Evolutionary conservation across 2,329 filamentous ascomycete species (phyloP).

Genomic region (Biscogniauxia sp.): DNA sequence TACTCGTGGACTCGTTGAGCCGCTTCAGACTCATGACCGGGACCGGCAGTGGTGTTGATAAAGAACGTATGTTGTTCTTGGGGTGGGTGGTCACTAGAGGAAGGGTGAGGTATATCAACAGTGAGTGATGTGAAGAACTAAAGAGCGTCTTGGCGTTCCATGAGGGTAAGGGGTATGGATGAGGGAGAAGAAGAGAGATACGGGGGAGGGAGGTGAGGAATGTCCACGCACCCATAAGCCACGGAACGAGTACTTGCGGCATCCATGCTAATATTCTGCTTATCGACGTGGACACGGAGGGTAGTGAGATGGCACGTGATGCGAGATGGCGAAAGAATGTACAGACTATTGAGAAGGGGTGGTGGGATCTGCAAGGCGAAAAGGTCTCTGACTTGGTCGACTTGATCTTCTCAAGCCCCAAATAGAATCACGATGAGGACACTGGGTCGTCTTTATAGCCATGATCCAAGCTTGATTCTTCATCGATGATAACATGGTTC

Average conservation of each 20-base stretch:
- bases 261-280: not conserved
- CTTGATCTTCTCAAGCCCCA: not conserved
- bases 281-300: not conserved
- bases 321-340: not conserved
- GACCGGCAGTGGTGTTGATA: not conserved
- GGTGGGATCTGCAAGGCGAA: not conserved
- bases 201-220: too few species aligned
- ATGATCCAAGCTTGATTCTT: not conserved
- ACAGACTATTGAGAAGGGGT: not conserved
- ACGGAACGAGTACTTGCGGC: not conserved
- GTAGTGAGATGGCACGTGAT: not conserved
- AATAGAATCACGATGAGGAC: not conserved
- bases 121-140: not conserved
- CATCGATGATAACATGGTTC: not conserved
- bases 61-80: not conserved
- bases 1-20: slow-evolving; percentile 6
- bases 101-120: not conserved
- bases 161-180: not conserved
- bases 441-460: not conserved
- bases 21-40: not conserved
- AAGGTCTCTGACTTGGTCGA: not conserved
- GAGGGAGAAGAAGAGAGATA: not conserved
- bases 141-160: not conserved
- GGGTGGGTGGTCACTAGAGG: not conserved
- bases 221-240: not conserved